A percentile compares a stretch with the other conserved stretches of the same genome.
phyloP scores from a whole-genome alignment of 1,284 basidiomycete genomes.

The Ceratobasidium sp. region DNA sequence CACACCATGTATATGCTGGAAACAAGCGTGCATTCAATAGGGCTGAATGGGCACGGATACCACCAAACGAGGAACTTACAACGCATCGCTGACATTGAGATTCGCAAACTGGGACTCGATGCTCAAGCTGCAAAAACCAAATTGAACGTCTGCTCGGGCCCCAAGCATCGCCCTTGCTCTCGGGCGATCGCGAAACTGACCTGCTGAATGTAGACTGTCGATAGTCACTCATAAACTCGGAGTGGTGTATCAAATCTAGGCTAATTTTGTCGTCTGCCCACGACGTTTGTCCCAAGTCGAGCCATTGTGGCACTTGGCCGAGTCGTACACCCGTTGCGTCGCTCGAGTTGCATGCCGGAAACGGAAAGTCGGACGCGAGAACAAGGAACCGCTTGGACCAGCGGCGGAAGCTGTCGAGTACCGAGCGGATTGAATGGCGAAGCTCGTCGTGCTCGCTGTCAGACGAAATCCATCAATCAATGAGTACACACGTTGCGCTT shows the following conservation, averaged over 20 bases:
- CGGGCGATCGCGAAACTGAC: conserved; percentile 3
- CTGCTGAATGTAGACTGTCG: conserved; percentile 28
- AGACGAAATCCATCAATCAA: not conserved
- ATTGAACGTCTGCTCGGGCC: conserved; percentile 3
- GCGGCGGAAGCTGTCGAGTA: conserved; percentile 6
- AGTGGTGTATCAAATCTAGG: conserved; percentile 10
- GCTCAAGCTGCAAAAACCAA: not conserved
- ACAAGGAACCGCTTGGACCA: not conserved
- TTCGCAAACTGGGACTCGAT: conserved; percentile 39
- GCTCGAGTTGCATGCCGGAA: not conserved
- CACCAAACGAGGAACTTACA: conserved; percentile 2
- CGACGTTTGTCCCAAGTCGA: conserved; percentile 10
- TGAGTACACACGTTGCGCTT: not conserved
- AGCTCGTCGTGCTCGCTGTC: conserved; percentile 46
- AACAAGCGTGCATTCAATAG: not conserved
- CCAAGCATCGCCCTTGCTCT: not conserved
- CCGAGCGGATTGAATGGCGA: conserved; percentile 39
- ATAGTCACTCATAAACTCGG: conserved; percentile 20
- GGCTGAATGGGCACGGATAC: not conserved
- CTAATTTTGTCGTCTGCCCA: not conserved
- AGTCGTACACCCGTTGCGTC: not conserved
- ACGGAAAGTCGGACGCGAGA: conserved; percentile 21
- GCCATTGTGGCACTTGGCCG: conserved; percentile 33
- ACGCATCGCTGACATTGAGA: conserved; percentile 12
- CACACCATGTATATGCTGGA: conserved; percentile 27